Evolutionary conservation across 2,329 filamentous ascomycete genomes (phyloP).

Genomic region (Neopestalotiopsis sp.): DNA sequence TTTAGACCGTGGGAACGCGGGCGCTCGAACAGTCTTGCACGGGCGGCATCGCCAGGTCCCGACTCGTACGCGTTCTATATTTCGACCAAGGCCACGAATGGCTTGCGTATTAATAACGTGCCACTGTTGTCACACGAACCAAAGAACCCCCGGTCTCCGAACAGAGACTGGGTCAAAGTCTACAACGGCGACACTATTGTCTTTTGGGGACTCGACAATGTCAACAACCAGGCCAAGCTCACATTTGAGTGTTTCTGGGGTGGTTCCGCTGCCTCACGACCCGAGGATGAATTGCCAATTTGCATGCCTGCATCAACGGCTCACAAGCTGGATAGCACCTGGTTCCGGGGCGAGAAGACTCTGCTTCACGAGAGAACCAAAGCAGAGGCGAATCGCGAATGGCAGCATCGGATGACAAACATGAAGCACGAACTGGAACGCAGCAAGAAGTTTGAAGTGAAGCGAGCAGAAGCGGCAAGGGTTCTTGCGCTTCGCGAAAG

Average conservation of each 20-base stretch:
- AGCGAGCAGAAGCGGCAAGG: constrained; percentile 51
- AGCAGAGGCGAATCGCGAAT: constrained; percentile 51
- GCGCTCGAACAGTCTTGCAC: constrained; percentile 43
- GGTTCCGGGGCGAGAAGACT: constrained; percentile 50
- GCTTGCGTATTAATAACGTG: constrained; percentile 80
- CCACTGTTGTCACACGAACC: constrained; percentile 62
- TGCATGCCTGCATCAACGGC: constrained; percentile 47
- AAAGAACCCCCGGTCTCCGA: constrained; percentile 60
- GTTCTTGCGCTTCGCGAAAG: constrained; percentile 38
- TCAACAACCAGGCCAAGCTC: constrained; percentile 48
- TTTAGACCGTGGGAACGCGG: constrained; percentile 60
- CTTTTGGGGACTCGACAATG: constrained; percentile 64
- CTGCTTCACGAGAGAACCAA: constrained; percentile 48
- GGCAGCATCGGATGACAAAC: constrained; percentile 45
- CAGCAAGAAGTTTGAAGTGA: constrained; percentile 55
- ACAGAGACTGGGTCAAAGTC: constrained; percentile 69
- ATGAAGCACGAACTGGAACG: constrained; percentile 54
- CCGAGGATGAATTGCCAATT: constrained; percentile 39
- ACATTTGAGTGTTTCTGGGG: constrained; percentile 63
- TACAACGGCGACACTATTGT: constrained; percentile 79
- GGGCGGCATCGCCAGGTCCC: constrained; percentile 36
- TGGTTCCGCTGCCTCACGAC: constrained; percentile 53
- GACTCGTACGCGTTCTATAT: constrained; percentile 74
- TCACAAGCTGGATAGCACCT: constrained; percentile 54
- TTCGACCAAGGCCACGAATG: constrained; percentile 77